Base-by-base conservation (phyloP, 2,329 filamentous ascomycete species). In the Verticillium dahliae region DNA sequence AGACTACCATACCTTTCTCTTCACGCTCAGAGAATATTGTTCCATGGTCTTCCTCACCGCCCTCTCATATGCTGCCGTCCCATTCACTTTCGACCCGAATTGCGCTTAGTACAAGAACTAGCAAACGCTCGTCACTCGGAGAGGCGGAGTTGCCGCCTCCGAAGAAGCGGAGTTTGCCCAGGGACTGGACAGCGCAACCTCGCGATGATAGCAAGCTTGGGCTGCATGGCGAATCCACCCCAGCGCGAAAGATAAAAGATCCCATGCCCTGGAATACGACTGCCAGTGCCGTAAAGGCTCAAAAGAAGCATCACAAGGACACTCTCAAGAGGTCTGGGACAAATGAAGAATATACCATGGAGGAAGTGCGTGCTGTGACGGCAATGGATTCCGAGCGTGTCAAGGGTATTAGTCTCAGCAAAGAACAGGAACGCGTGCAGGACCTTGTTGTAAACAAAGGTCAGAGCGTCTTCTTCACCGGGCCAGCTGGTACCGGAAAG, bases 381-480 rank as follows among this genome's bases (percentile, higher is more conserved):
- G 70, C 79, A 59, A 6, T 33, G 10, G 33, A 56, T 4, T 64
- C 75, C 61, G 71, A 75, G 70, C 73, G 84, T 61, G 76, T 85
- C 7, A 69, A 71, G 33, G 76, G 82, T 10, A 83, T 96, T 10
- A 88, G 89, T 61, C 80, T 99, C 39, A 97, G 91, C 71, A 84
- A 89, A 13, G 95, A 99, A 72, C 95, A 99, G 75, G 84, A 86
- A 63, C 86, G 90, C 62, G 92, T 99, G 11, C 80, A 96, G 62
- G 87, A 92, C 56, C 80, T 97, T 22, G 94, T 99, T 10, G 84
- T 92, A 7, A 85, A 95, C 27, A 79, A 90, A 65, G 85, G 85
- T 62, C 89, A 92, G 73, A 98, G 94, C 68, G 93, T 97, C 2
- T 99, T 99, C 79, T 99, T 99, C 74, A 99, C 95, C 1, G 95